Conservation (phyloP, 768 basidiomycete genomes). For the Mycena metata region DNA sequence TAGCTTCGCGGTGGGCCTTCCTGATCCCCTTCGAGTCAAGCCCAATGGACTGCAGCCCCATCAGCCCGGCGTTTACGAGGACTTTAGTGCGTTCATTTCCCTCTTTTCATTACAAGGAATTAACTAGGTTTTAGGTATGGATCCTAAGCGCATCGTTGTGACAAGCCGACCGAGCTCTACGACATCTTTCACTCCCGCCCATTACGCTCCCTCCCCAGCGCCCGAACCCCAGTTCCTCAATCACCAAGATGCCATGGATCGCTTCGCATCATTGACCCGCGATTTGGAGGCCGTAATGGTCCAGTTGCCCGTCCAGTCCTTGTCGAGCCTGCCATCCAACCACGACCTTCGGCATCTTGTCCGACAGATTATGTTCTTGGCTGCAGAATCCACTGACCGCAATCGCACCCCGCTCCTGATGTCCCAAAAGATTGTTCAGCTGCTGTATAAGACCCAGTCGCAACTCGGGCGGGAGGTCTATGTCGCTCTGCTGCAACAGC, state of each 20-base stretch:
- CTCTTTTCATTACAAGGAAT: slow-evolving; percentile 13
- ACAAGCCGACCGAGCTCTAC: slow-evolving; percentile 81
- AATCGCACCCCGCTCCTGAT: slow-evolving; percentile 91
- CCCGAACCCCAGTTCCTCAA: slow-evolving; percentile 68
- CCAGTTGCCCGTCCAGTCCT: slow-evolving; percentile 79
- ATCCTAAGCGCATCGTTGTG: slow-evolving; percentile 62
- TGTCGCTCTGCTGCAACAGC: slow-evolving; percentile 87
- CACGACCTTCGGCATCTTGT: slow-evolving; percentile 90
- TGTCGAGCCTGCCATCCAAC: slow-evolving; percentile 80
- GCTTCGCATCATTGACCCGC: slow-evolving; percentile 69
- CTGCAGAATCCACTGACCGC: slow-evolving; percentile 82
- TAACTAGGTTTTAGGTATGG: slow-evolving; percentile 56
- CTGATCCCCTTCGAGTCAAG: slow-evolving; percentile 91
- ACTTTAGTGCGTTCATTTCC: slow-evolving; percentile 74
- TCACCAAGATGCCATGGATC: slow-evolving; percentile 90
- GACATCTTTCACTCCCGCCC: slow-evolving; percentile 67
- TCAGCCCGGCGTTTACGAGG: slow-evolving; percentile 94
- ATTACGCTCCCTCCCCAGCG: slow-evolving; percentile 74
- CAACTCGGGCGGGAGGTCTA: slow-evolving; percentile 94
- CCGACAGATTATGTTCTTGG: slow-evolving; percentile 84
- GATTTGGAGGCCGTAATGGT: slow-evolving; percentile 88
- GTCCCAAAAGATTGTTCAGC: slow-evolving; percentile 97
- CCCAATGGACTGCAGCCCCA: slow-evolving; percentile 83
- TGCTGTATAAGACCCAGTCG: slow-evolving; percentile 89
- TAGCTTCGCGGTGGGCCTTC: slow-evolving; percentile 79